Evolutionary conservation across 2,329 filamentous ascomycete genomes (phyloP).

Genomic region (Cordyceps farinosa): DNA sequence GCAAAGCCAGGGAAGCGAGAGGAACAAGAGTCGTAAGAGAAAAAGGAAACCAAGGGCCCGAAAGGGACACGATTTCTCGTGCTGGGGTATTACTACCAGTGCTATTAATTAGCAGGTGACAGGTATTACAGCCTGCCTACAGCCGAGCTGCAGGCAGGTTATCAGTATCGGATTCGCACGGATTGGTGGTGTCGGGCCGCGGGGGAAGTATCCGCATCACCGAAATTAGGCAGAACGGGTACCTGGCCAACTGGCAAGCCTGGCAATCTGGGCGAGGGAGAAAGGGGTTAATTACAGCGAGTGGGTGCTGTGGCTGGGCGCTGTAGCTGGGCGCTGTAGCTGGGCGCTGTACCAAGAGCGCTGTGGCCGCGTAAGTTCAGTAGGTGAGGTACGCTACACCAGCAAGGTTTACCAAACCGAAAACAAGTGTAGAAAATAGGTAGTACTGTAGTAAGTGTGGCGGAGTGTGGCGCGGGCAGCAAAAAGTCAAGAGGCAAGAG

Average conservation of each 20-base stretch:
- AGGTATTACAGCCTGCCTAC: not conserved
- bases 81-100: too few species aligned
- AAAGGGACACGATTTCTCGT: too few species aligned
- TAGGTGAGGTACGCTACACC: too few species aligned
- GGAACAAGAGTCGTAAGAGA: too few species aligned
- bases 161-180: not conserved
- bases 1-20: too few species aligned
- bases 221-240: constrained; percentile 4
- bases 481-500: not conserved
- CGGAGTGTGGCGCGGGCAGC: constrained; percentile 2
- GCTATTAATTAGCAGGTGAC: not conserved
- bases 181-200: not conserved
- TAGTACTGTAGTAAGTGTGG: not conserved
- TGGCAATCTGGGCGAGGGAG: not conserved
- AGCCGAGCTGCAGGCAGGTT: not conserved
- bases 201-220: constrained; percentile 4
- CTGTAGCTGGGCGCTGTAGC: not conserved
- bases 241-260: not conserved
- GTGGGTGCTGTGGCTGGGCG: not conserved
- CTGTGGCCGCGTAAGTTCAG: not conserved
- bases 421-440: too few species aligned
- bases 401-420: too few species aligned
- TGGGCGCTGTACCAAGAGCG: not conserved
- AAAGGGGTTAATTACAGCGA: not conserved
- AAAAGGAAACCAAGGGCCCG: too few species aligned